These are phyloP conservation scores for Coleophoma crateriformis DNA, from an alignment of 2,329 filamentous ascomycete species.

Conservation along the genomic window DNA sequence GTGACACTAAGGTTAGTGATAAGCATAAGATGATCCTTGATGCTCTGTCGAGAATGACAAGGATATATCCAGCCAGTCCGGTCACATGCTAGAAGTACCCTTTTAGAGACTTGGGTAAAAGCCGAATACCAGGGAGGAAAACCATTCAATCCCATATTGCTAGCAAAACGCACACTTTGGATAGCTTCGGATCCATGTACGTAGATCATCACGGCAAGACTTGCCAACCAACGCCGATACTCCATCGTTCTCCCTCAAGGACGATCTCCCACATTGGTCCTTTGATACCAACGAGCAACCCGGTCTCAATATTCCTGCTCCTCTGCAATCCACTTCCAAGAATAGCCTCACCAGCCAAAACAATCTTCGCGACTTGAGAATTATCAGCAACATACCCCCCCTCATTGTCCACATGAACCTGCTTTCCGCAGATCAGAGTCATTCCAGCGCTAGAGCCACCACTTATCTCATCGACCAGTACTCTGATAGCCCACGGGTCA, in stretches of 20 bases:
- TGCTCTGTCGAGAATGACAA: too few relatives aligned
- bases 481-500: conserved; percentile 20
- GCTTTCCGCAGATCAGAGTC: conserved; percentile 21
- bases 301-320: conserved; percentile 16
- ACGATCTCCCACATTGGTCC: conserved; percentile 27
- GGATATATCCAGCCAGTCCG: too few relatives aligned
- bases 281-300: conserved; percentile 23
- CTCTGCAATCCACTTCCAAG: conserved; percentile 17
- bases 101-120: too few relatives aligned
- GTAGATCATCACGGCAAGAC: conserved; percentile 14
- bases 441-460: conserved; percentile 17
- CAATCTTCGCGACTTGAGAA: conserved; percentile 13
- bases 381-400: conserved; percentile 11
- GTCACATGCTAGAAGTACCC: too few relatives aligned
- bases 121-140: too few relatives aligned
- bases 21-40: too few relatives aligned
- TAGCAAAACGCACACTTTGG: too few relatives aligned
- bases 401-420: conserved; percentile 8
- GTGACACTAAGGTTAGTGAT: too few relatives aligned
- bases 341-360: conserved; percentile 24
- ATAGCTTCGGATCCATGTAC: too few relatives aligned
- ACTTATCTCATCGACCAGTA: conserved; percentile 22
- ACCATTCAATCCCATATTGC: too few relatives aligned
- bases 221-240: conserved; percentile 29
- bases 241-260: conserved; percentile 24